These are phyloP conservation scores for Cercospora citrullina DNA, from an alignment of 2,329 filamentous ascomycete genomes.

Conservation along the genomic window DNA sequence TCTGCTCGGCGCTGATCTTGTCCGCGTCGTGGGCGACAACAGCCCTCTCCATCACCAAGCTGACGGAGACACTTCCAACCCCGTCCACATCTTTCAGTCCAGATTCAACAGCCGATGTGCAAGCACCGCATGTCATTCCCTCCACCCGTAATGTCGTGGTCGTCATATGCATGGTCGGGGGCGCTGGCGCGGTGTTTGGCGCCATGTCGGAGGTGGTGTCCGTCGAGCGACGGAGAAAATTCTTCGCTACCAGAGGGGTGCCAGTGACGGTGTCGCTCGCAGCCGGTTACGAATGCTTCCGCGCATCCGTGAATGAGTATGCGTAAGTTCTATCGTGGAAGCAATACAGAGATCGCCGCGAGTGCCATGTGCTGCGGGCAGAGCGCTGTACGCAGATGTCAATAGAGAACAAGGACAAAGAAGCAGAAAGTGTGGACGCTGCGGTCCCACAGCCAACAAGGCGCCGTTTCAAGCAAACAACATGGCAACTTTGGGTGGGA, in stretches of 20 bases:
- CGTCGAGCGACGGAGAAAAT: not conserved
- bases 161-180: slow-evolving; percentile 60
- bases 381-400: not conserved
- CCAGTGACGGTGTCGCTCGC: not conserved
- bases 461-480: slow-evolving; percentile 9
- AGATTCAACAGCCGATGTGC: slow-evolving; percentile 87
- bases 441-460: slow-evolving; percentile 2
- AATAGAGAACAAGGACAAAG: slow-evolving; percentile 11
- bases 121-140: slow-evolving; percentile 86
- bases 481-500: not conserved
- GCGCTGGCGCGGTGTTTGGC: not conserved
- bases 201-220: not conserved
- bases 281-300: no score
- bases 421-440: not conserved
- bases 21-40: slow-evolving; percentile 85
- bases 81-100: slow-evolving; percentile 81
- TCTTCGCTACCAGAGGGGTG: not conserved
- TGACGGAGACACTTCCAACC: slow-evolving; percentile 84
- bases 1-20: slow-evolving; percentile 69
- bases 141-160: slow-evolving; percentile 89
- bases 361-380: not conserved
- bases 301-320: not conserved
- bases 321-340: slow-evolving; percentile 2
- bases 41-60: slow-evolving; percentile 91
- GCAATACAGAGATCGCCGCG: not conserved